Percentiles rank a stretch among this genome's conserved stretches.
Evolutionary conservation across 2,329 filamentous ascomycete genomes (phyloP).

Genomic region (Penicillium sp.): DNA sequence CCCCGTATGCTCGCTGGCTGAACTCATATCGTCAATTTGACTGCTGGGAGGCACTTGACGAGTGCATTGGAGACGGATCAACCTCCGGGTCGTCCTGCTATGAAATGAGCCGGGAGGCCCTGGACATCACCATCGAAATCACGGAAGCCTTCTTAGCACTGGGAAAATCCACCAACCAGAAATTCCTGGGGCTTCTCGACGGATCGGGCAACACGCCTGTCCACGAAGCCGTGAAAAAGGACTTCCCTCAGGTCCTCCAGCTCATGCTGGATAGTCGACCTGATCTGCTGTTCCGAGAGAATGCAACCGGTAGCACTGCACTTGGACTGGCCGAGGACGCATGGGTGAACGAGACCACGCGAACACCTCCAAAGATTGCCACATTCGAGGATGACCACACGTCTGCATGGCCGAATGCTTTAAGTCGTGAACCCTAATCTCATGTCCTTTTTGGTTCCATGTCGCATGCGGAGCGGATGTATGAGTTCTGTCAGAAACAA

Average conservation of each 20-base stretch:
- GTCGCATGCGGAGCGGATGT: conserved; percentile 23
- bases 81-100: no score
- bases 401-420: no score
- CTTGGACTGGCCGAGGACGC: conserved; percentile 46
- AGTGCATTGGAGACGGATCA: no score
- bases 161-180: conserved; percentile 47
- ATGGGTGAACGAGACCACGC: conserved; percentile 25
- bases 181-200: conserved; percentile 43
- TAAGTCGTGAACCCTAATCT: conserved; percentile 1
- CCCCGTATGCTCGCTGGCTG: conserved; percentile 57
- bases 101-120: no score
- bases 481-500: conserved; percentile 34
- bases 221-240: conserved; percentile 37
- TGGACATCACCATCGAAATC: conserved; percentile 29
- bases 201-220: conserved; percentile 42
- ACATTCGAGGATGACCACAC: not conserved
- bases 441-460: no score
- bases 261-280: conserved; percentile 50
- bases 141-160: conserved; percentile 50
- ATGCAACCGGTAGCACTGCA: conserved; percentile 68
- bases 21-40: not conserved
- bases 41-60: not conserved
- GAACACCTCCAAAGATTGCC: conserved; percentile 8
- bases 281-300: conserved; percentile 62
- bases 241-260: conserved; percentile 53